Base-by-base conservation (phyloP, 345 rosid species). In the Brassica rapa region DNA sequence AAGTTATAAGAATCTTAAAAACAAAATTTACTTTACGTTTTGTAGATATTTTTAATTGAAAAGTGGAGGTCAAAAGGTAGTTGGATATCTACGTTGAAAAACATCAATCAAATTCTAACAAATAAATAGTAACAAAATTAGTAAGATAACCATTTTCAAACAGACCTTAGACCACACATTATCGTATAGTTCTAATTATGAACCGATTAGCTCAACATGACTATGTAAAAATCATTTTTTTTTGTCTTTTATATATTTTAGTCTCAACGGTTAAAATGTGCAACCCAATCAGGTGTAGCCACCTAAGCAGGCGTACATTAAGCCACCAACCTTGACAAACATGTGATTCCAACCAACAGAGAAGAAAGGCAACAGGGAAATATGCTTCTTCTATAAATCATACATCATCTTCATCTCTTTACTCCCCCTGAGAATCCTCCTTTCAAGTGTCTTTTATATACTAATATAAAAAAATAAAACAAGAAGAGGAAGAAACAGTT, bases 401-500 rank as follows among this genome's bases (percentile, higher is more conserved):
- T 32, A 41, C 9, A 56, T 55, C 76, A 0, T 70, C 76, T 65
- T 75, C 56, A 8, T 39, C 30, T 70, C 55, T 63, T 25, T 75
- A n/a, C 56, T 80, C 60, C 75, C 76, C 55, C 72, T 43, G 66
- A 23, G 55, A 75, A 43, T 63, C 66, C 71, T 73, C 72, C 2
- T 23, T 24, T 24, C 4, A 15, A 39, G 61, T 39, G 41, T 76
- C 46, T 43, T 68, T 76, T 55, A 30, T 59, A 59, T 24, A n/a
- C 8, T 33, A 70, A 70, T 10, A 21, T 8, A 9, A 39, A 39
- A 11, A 12, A 12, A 2, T 62, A 24, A 15, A 70, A 56, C 61
- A 68, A 23, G 74, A 76, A 53, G 81, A 77, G 62, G 63, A 63
- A 29, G 46, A 86, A 78, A 65, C 59, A 55, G 72, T 67, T 49